Evolutionary conservation across 108 stramenopile genomes (phyloP).

Genomic region (Nitzschia putrida): DNA sequence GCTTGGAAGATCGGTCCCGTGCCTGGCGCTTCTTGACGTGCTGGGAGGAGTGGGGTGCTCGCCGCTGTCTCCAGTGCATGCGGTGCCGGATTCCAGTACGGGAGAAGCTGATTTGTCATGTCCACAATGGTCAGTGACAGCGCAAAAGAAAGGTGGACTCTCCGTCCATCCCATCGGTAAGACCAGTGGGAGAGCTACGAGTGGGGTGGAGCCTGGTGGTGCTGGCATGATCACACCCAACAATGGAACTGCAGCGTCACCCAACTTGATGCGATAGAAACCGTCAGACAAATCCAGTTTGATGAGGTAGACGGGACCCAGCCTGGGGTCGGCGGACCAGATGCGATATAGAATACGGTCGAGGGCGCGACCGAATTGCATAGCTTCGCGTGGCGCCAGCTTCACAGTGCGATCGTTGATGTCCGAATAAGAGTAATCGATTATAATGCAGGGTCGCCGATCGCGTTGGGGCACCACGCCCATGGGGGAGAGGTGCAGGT

Average conservation of each 20-base stretch:
- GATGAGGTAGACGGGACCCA: constrained; percentile 23
- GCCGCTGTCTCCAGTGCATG: constrained; percentile 35
- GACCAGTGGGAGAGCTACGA: constrained; percentile 21
- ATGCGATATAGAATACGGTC: constrained; percentile 20
- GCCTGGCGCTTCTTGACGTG: too few relatives aligned
- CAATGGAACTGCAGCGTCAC: constrained; percentile 23
- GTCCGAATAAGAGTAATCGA: too few relatives aligned
- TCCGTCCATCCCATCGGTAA: constrained; percentile 1
- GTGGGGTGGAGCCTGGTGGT: constrained; percentile 1
- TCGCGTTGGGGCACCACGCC: constrained; percentile 33
- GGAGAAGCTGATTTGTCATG: constrained; percentile 19
- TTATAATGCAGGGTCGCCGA: constrained; percentile 32
- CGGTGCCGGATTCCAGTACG: neutral
- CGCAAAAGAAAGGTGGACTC: constrained; percentile 25
- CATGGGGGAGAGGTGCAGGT: constrained; percentile 23
- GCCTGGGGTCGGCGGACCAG: constrained; percentile 3
- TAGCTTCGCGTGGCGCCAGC: constrained; percentile 23
- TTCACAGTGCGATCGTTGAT: constrained; percentile 35
- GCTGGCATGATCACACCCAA: constrained; percentile 33
- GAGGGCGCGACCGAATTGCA: constrained; percentile 41
- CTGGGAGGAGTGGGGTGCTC: neutral
- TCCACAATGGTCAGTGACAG: constrained; percentile 42
- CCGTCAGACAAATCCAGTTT: constrained; percentile 42
- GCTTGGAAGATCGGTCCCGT: too few relatives aligned
- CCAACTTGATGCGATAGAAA: constrained; percentile 26